These are phyloP conservation scores for Brassica hybrid DNA, from an alignment of 441 rosid genomes.

Conservation along the genomic window DNA sequence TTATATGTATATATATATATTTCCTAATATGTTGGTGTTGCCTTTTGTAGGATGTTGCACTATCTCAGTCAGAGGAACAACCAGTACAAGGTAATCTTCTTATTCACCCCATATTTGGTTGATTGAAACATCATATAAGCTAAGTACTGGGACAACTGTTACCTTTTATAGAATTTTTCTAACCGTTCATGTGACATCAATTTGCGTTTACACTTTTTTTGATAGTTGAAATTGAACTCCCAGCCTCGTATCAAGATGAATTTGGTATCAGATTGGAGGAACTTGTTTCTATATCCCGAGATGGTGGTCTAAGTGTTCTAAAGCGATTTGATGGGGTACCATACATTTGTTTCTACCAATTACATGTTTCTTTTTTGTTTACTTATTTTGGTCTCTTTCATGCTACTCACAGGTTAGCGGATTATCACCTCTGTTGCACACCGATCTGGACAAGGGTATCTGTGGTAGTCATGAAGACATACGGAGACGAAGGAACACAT, in stretches of 20 bases:
- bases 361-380: not conserved
- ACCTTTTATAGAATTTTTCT: not conserved
- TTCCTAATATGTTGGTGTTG: not conserved
- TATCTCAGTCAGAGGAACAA: not conserved
- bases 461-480: not conserved
- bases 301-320: not conserved
- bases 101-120: not conserved
- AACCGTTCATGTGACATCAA: not conserved
- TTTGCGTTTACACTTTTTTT: not conserved
- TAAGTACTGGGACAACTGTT: not conserved
- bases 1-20: not conserved
- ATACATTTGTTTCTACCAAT: not conserved
- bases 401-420: slow-evolving; percentile 11
- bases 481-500: not conserved
- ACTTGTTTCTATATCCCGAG: not conserved
- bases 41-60: not conserved
- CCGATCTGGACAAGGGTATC: slow-evolving; percentile 9
- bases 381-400: not conserved
- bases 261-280: not conserved
- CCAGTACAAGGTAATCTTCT: not conserved
- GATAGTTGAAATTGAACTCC: not conserved
- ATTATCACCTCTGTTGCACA: not conserved
- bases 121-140: not conserved
- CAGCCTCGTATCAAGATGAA: not conserved
- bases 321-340: slow-evolving; percentile 5